Base-by-base conservation (phyloP, 2,329 filamentous ascomycete species). In the Microdochium paspali region DNA sequence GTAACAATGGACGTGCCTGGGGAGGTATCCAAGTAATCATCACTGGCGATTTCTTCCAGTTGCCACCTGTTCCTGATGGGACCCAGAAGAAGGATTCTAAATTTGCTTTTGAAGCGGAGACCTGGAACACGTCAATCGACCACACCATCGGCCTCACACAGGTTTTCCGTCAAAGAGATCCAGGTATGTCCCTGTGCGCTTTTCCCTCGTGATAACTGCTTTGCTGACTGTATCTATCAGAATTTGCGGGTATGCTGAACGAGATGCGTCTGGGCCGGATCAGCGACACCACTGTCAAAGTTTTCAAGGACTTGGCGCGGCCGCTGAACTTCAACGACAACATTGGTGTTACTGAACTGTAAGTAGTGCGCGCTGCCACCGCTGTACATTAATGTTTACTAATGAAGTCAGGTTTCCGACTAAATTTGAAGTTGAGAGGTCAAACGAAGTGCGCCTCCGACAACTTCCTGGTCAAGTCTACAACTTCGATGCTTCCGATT, bases 1-100 rank as follows among this genome's bases (percentile, higher is more conserved):
- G 90, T 47, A 95, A 94, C 61, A 96, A 95, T 56, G 90, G 88
- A 10, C 79, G 88, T 10, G 87, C 93, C 0, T 98, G 95, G 72
- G 94, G 93, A 47, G 93, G 93, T 4, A 97, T 98, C 43, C 93
- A 98, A 56, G 76, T 98, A 25, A 80, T 98, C 48, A 87, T 98
- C 50, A 98, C 93, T 0, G 93, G 93, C 3, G 93, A 98, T 60
- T 98, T 98, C 67, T 98, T 98, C 66, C 93, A 98, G 63, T 70
- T 98, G 3, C 93, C 93, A 1, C 93, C 93, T 1, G 93, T 98
- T 1, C 90, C 91, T 1, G 90, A 96, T 30, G 72, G 72, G 35
- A 80, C 79, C 39, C 80, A 82, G 46, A 68, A 70, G 50, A 69
- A 73, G 44, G 76, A 83, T 24, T 80, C 84, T 44, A 95, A 90